Evolutionary conservation across 106 monocot genomes (phyloP).

Genomic region (Allium sativum): DNA sequence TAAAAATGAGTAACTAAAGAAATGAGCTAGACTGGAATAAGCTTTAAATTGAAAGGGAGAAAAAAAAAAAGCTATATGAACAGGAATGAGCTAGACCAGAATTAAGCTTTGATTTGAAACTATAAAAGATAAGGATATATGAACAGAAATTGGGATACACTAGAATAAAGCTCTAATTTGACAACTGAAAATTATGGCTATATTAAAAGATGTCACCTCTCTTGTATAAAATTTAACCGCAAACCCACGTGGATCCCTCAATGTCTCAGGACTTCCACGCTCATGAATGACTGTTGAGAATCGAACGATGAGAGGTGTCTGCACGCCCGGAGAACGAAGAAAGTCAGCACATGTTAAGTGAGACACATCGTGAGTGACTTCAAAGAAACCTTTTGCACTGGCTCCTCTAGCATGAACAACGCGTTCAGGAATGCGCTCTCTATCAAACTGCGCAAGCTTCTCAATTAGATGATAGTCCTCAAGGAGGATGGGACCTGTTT

Average conservation of each 20-base stretch:
- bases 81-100: no score
- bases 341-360: conserved; percentile 73
- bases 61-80: no score
- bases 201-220: conserved; percentile 28
- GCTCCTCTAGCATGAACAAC: conserved; percentile 78
- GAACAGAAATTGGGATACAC: no score
- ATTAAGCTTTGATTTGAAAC: no score
- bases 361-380: conserved; percentile 61
- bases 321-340: conserved; percentile 59
- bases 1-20: no score
- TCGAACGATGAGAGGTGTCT: conserved; percentile 63
- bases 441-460: conserved; percentile 63
- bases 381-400: conserved; percentile 75
- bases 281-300: conserved; percentile 80
- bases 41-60: no score
- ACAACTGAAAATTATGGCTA: no score
- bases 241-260: conserved; percentile 69
- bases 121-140: no score
- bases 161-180: no score
- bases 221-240: conserved; percentile 82
- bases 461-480: conserved; percentile 76
- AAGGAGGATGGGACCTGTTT: conserved; percentile 54
- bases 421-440: conserved; percentile 64
- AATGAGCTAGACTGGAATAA: no score
- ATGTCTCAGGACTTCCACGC: conserved; percentile 65